Conservation (phyloP, 768 basidiomycete genomes). For the Trametes elegans region DNA sequence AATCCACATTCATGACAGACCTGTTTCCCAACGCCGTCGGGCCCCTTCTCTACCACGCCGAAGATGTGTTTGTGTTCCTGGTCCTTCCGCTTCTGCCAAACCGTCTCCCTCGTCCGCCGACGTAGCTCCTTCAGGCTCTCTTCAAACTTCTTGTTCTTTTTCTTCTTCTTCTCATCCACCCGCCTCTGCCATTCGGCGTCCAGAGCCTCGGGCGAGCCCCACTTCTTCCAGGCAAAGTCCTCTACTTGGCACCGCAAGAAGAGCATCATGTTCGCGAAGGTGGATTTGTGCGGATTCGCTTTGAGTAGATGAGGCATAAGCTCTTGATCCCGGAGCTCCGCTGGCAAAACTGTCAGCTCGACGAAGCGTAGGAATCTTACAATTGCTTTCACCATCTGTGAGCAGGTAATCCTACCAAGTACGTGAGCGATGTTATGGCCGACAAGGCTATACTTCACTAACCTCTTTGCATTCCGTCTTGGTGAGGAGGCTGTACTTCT, state of each 20-base stretch:
- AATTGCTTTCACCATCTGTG: constrained; percentile 70
- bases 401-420: constrained; percentile 60
- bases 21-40: constrained; percentile 61
- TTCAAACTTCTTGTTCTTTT: constrained; percentile 94
- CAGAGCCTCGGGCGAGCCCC: constrained; percentile 90
- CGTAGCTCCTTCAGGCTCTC: constrained; percentile 83
- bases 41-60: constrained; percentile 51
- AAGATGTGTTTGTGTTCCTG: constrained; percentile 88
- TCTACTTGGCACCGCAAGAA: constrained; percentile 93
- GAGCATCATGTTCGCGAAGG: constrained; percentile 99
- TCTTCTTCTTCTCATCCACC: constrained; percentile 78
- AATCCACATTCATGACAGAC: constrained; percentile 90
- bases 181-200: constrained; percentile 86
- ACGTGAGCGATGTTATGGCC: neutral
- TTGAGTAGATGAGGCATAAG: constrained; percentile 90
- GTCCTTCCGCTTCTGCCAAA: constrained; percentile 86
- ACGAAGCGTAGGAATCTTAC: neutral
- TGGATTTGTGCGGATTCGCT: constrained; percentile 92
- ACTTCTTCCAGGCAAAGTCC: constrained; percentile 96
- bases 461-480: constrained; percentile 99
- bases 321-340: constrained; percentile 91
- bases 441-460: constrained; percentile 20
- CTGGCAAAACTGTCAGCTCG: constrained; percentile 38
- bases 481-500: constrained; percentile 91
- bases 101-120: constrained; percentile 80